These are phyloP conservation scores for Candida andamanensis DNA, from an alignment of 805 yeast species.

Conservation along the genomic window DNA sequence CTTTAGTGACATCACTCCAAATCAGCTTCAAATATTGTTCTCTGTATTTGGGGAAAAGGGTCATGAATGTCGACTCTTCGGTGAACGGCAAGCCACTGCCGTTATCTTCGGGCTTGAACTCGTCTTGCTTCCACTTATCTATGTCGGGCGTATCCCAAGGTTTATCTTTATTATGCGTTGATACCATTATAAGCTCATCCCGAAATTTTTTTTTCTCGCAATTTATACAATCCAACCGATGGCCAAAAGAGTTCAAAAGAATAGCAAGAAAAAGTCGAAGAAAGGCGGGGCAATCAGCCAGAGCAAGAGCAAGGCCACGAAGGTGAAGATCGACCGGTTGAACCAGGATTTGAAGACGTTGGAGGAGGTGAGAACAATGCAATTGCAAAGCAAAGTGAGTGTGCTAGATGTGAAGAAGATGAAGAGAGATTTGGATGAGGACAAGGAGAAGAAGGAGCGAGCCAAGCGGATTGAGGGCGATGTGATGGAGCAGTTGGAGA, in stretches of 20 bases:
- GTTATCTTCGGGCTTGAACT: slow-evolving; percentile 86
- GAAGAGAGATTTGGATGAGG: slow-evolving; percentile 35
- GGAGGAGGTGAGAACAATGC: slow-evolving; percentile 1
- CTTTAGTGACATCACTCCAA: slow-evolving; percentile 90
- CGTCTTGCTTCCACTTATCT: slow-evolving; percentile 88
- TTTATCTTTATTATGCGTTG: slow-evolving; percentile 89
- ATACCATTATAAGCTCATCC: slow-evolving; percentile 55
- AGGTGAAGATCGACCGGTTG: slow-evolving; percentile 27
- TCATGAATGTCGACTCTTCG: slow-evolving; percentile 95
- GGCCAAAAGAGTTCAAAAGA: slow-evolving; percentile 1
- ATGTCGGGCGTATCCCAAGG: slow-evolving; percentile 98
- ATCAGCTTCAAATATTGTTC: slow-evolving; percentile 82
- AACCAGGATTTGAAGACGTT: slow-evolving; percentile 21
- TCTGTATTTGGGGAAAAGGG: slow-evolving; percentile 93
- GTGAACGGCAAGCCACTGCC: slow-evolving; percentile 81
- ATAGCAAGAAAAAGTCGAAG: slow-evolving; percentile 7
- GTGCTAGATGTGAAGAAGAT: slow-evolving; percentile 32
- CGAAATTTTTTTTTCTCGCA: slow-evolving; percentile 3
- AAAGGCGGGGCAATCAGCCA: slow-evolving; percentile 7
- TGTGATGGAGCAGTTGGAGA: slow-evolving; percentile 41
- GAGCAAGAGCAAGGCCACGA: slow-evolving; percentile 26
- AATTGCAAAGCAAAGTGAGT: slow-evolving; percentile 12
- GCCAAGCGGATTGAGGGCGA: slow-evolving; percentile 36
- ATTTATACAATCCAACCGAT: too few relatives aligned
- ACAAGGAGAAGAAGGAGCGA: slow-evolving; percentile 23